Evolutionary conservation across 2,329 filamentous ascomycete genomes (phyloP).

Genomic region (Coniochaeta prunicola): DNA sequence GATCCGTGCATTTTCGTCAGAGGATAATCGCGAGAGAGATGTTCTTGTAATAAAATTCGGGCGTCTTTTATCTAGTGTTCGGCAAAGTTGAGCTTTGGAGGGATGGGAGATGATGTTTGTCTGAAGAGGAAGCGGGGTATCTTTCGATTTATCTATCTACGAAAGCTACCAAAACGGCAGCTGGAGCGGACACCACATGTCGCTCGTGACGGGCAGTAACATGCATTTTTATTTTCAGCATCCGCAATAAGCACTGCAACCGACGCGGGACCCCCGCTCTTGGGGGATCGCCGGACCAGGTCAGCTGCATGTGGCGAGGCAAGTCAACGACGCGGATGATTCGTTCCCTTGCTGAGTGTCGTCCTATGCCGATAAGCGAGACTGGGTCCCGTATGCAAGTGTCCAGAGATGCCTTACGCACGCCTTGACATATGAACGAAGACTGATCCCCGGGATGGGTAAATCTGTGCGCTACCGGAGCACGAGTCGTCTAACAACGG

Average conservation of each 20-base stretch:
- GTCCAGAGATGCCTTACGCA: not conserved
- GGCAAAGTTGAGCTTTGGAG: not conserved
- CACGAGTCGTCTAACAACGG: too few relatives aligned
- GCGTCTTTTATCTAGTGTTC: not conserved
- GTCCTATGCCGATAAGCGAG: not conserved
- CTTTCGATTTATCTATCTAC: not conserved
- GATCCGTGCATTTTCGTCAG: slow-evolving; percentile 29
- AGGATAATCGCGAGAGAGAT: not conserved
- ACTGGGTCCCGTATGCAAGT: not conserved
- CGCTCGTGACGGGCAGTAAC: not conserved
- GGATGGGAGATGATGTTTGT: not conserved
- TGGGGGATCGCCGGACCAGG: not conserved
- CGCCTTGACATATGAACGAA: not conserved
- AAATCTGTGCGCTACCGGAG: too few relatives aligned
- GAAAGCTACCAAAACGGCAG: not conserved
- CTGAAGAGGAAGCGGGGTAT: not conserved
- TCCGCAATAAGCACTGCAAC: not conserved
- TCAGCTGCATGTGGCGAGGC: not conserved
- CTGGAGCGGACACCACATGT: not conserved
- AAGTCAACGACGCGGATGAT: not conserved
- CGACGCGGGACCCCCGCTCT: not conserved
- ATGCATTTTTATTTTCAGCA: not conserved
- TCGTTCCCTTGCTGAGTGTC: not conserved
- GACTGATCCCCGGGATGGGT: too few relatives aligned
- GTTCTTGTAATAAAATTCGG: not conserved